phyloP scores from a whole-genome alignment of 192 early-diverging fungal species.

The Coemansia reversa region DNA sequence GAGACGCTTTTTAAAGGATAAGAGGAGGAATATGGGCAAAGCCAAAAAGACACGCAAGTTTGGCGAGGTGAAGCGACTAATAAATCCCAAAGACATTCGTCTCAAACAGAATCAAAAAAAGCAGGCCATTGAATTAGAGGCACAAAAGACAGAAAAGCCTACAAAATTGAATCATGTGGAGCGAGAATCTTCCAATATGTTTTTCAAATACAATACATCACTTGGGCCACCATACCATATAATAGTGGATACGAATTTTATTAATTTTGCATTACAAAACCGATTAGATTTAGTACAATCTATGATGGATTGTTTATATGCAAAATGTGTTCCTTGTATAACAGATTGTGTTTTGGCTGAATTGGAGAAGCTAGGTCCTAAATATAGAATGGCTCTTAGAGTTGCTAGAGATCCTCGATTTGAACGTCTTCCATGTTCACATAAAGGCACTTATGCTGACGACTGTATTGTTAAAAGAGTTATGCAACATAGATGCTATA shows the following conservation, averaged over 20 bases:
- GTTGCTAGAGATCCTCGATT: conserved; percentile 97
- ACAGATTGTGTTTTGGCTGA: conserved; percentile 99
- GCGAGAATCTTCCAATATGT: conserved; percentile 58
- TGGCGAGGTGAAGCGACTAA: conserved; percentile 89
- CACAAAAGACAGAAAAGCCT: conserved; percentile 4
- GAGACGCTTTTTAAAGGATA: background rate
- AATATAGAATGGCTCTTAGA: conserved; percentile 91
- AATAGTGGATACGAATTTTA: conserved; percentile 98
- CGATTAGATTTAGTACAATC: conserved; percentile 93
- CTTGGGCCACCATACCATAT: conserved; percentile 96
- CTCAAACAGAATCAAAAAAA: conserved; percentile 65
- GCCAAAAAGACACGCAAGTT: conserved; percentile 93
- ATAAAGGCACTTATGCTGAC: conserved; percentile 99
- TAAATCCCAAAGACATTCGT: conserved; percentile 87
- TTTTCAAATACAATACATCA: conserved; percentile 96
- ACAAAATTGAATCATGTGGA: conserved; percentile 31
- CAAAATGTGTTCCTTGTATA: conserved; percentile 95
- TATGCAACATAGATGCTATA: conserved; percentile 94
- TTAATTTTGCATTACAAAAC: conserved; percentile 99
- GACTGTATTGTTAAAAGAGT: conserved; percentile 95
- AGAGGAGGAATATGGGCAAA: conserved; percentile 63
- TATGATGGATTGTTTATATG: conserved; percentile 99
- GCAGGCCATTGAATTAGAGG: background rate
- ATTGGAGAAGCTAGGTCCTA: conserved; percentile 95
- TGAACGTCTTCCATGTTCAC: conserved; percentile 91